These are phyloP conservation scores for Hypoxylon sp. DNA, from an alignment of 2,329 filamentous ascomycete species.

Conservation along the genomic window DNA sequence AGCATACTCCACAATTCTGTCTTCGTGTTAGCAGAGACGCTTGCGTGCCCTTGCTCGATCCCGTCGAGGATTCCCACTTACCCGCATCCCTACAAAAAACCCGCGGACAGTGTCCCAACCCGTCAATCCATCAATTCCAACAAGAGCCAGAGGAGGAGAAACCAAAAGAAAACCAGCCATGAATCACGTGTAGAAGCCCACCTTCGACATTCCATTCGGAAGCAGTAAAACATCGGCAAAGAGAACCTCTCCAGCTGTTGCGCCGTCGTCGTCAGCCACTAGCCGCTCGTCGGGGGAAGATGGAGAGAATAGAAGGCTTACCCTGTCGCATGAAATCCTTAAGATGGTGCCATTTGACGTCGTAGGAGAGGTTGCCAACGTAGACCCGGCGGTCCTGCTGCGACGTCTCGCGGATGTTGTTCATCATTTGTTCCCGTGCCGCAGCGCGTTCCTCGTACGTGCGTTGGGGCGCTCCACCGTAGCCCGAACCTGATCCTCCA, in stretches of 20 bases:
- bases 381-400: conserved; percentile 99
- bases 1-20: conserved; percentile 99
- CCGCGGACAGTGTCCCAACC: conserved; percentile 89
- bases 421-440: conserved; percentile 96
- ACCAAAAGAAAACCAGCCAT: conserved; percentile 83
- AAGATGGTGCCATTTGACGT: conserved; percentile 99
- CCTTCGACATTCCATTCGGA: conserved; percentile 99
- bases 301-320: conserved; percentile 58
- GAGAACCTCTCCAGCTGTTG: conserved; percentile 94
- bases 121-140: conserved; percentile 99
- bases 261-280: conserved; percentile 50
- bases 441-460: conserved; percentile 83
- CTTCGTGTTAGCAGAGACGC: conserved; percentile 8
- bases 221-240: conserved; percentile 99
- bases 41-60: conserved; percentile 43
- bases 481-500: conserved; percentile 74
- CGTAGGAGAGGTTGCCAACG: conserved; percentile 97
- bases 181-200: conserved; percentile 93
- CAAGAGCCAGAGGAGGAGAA: conserved; percentile 68
- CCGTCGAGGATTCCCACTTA: conserved; percentile 62
- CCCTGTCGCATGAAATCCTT: conserved; percentile 99
- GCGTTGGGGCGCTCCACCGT: conserved; percentile 73
- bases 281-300: conserved; percentile 33
- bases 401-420: conserved; percentile 88
- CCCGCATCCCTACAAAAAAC: conserved; percentile 99